Percentiles rank a stretch among this genome's conserved stretches.
Evolutionary conservation across 495 filamentous ascomycete species (phyloP).

Genomic region (Rusavskia elegans): DNA sequence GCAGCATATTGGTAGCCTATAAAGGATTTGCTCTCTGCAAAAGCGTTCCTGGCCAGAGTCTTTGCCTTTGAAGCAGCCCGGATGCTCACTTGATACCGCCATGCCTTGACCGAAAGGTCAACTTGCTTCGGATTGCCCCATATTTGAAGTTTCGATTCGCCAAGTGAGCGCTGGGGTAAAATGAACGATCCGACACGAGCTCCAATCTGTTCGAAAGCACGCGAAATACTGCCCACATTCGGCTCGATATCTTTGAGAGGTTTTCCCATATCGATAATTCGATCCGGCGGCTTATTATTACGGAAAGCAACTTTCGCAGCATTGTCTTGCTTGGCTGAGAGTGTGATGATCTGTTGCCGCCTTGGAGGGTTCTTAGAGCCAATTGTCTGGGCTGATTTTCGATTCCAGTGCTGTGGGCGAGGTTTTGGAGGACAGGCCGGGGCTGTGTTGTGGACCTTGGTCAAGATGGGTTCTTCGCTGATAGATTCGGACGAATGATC

Average conservation of each 20-base stretch:
- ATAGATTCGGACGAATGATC: not conserved
- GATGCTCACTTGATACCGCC: not conserved
- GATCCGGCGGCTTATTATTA: constrained; percentile 1
- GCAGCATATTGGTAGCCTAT: constrained; percentile 11
- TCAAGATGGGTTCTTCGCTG: not conserved
- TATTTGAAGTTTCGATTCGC: constrained; percentile 9
- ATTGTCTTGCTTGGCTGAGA: constrained; percentile 12
- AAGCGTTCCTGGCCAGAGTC: not conserved
- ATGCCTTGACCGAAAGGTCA: constrained; percentile 1
- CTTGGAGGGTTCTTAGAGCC: too few relatives aligned
- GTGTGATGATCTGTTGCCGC: not conserved
- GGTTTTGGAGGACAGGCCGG: not conserved
- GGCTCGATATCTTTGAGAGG: constrained; percentile 8
- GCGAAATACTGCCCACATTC: constrained; percentile 2
- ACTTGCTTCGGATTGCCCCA: constrained; percentile 11
- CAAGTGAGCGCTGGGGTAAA: constrained; percentile 9
- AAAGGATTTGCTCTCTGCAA: constrained; percentile 4
- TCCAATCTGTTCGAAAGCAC: constrained; percentile 14
- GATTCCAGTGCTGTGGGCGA: not conserved
- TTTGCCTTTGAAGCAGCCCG: not conserved
- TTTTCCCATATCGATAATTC: not conserved
- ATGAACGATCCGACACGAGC: constrained; percentile 13
- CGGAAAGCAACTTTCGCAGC: constrained; percentile 13
- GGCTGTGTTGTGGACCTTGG: too few relatives aligned
- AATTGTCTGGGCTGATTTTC: too few relatives aligned